Evolutionary conservation across 306 rosid species (phyloP).

Genomic region (Betula pendula): DNA sequence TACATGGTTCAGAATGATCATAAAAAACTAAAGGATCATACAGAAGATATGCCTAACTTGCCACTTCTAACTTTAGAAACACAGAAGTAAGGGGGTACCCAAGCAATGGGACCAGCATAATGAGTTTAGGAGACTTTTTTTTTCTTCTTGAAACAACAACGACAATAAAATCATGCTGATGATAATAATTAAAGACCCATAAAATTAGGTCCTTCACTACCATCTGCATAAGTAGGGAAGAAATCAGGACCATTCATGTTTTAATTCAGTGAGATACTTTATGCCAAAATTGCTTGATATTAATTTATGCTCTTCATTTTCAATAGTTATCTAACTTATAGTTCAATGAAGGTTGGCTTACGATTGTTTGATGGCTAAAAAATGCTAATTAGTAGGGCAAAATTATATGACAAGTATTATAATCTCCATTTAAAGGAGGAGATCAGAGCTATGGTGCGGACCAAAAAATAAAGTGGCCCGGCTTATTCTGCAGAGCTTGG

Average conservation of each 20-base stretch:
- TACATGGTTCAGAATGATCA: not conserved
- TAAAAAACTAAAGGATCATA: not conserved
- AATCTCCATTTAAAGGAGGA: too few relatives aligned
- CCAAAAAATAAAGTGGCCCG: too few relatives aligned
- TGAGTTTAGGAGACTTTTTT: not conserved
- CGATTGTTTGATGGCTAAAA: not conserved
- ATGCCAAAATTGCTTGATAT: not conserved
- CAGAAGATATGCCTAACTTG: not conserved
- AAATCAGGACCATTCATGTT: not conserved
- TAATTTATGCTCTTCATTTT: not conserved
- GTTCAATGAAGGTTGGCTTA: not conserved
- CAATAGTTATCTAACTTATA: too few relatives aligned
- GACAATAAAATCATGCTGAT: not conserved
- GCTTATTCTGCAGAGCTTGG: too few relatives aligned
- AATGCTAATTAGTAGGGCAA: too few relatives aligned
- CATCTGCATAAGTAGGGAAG: not conserved
- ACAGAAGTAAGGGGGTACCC: not conserved
- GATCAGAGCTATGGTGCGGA: too few relatives aligned
- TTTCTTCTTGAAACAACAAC: not conserved
- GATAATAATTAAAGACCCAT: not conserved
- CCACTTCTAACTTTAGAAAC: not conserved
- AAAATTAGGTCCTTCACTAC: not conserved
- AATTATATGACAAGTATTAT: too few relatives aligned
- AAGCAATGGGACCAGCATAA: not conserved
- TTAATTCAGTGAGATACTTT: not conserved